A percentile compares a stretch with the other conserved stretches of the same genome.
Conservation (phyloP, 306 rosid species). For the Malus orientalis region DNA sequence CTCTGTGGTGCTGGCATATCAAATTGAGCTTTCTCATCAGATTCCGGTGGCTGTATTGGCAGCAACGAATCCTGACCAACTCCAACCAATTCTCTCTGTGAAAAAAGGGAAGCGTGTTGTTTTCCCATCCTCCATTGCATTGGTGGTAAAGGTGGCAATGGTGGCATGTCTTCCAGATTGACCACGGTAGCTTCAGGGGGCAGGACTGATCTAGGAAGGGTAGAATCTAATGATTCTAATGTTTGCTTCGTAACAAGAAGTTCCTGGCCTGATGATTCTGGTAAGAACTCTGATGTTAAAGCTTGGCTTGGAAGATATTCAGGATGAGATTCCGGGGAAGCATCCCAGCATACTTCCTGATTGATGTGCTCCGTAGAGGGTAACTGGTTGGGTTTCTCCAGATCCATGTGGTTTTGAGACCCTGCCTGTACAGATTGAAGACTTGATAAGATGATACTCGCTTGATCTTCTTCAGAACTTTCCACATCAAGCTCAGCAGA, state of each 20-base stretch:
- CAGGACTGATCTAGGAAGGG: constrained; percentile 28
- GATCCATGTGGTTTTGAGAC: constrained; percentile 8
- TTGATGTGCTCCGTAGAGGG: constrained; percentile 17
- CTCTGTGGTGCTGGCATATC: constrained; percentile 18
- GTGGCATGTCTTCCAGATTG: constrained; percentile 62
- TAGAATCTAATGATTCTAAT: constrained; percentile 27
- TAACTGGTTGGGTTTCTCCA: constrained; percentile 12
- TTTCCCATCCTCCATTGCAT: constrained; percentile 89
- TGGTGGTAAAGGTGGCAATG: constrained; percentile 97
- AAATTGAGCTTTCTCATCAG: constrained; percentile 34
- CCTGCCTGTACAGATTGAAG: constrained; percentile 27
- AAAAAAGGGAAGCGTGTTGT: constrained; percentile 36
- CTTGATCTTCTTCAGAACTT: constrained; percentile 23
- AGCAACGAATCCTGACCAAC: constrained; percentile 23
- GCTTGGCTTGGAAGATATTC: constrained; percentile 27
- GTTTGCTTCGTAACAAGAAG: constrained; percentile 18
- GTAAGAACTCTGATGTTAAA: constrained; percentile 24
- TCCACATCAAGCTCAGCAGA: constrained; percentile 33
- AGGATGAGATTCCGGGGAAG: constrained; percentile 23
- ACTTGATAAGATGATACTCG: constrained; percentile 22
- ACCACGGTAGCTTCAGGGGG: constrained; percentile 34
- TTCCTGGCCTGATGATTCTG: constrained; percentile 27
- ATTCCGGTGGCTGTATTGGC: constrained; percentile 21
- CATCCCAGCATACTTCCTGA: constrained; percentile 25
- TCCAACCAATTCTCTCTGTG: constrained; percentile 27